Evolutionary conservation across 164 flowering plant species (phyloP).

Genomic region (Vitis cinerea): DNA sequence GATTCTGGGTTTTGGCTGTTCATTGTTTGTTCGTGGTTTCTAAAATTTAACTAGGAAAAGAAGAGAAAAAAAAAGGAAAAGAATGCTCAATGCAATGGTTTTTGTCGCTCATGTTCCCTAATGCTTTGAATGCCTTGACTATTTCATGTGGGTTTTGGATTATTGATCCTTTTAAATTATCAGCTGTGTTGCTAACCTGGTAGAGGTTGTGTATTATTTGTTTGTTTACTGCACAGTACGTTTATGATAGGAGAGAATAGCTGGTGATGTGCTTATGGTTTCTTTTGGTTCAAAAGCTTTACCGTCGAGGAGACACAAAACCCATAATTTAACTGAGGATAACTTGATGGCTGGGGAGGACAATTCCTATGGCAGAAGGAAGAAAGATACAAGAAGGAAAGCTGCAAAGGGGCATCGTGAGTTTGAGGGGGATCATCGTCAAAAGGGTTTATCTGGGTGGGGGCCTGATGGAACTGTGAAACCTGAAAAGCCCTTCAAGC

Average conservation of each 20-base stretch:
- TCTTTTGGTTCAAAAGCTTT: slow-evolving; percentile 52
- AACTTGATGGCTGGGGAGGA: slow-evolving; percentile 32
- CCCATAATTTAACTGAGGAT: slow-evolving; percentile 20
- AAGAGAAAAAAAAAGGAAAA: too few species aligned
- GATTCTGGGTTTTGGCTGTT: too few species aligned
- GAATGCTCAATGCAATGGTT: background rate
- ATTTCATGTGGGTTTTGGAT: background rate
- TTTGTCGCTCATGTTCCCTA: too few species aligned
- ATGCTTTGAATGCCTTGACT: background rate
- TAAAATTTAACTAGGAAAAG: too few species aligned
- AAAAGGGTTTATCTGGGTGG: slow-evolving; percentile 18
- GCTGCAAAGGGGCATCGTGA: slow-evolving; percentile 21
- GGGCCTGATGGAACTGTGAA: slow-evolving; percentile 10
- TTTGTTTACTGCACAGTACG: background rate
- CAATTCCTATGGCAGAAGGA: slow-evolving; percentile 18
- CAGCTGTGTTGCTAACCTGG: background rate
- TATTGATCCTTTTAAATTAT: background rate
- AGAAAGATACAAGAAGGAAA: slow-evolving; percentile 36
- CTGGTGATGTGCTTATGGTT: slow-evolving; percentile 18
- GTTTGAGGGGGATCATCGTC: slow-evolving; percentile 20
- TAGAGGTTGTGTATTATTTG: background rate
- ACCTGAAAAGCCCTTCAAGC: slow-evolving; percentile 24
- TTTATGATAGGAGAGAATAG: background rate
- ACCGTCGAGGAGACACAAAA: slow-evolving; percentile 22
- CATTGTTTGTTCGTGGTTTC: background rate